phyloP scores from a whole-genome alignment of 345 rosid species.

The Jatropha curcas region DNA sequence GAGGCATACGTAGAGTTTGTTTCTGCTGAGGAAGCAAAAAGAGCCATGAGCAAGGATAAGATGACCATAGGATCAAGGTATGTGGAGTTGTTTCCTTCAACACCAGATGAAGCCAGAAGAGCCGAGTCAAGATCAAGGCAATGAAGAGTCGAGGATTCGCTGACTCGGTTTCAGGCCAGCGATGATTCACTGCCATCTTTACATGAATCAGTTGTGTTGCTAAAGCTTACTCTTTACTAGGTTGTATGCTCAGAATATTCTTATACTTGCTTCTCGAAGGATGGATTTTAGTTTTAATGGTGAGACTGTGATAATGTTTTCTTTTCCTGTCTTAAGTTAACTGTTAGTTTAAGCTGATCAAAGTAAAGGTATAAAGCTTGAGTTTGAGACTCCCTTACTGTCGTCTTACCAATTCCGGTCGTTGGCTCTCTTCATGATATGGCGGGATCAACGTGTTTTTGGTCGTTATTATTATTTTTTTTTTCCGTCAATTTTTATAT shows the following conservation, averaged over 20 bases:
- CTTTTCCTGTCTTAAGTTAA: neutral
- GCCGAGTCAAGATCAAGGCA: slow-evolving; percentile 92
- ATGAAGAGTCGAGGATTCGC: slow-evolving; percentile 30
- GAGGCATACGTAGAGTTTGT: slow-evolving; percentile 87
- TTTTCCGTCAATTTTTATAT: too few relatives aligned
- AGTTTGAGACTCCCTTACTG: too few relatives aligned
- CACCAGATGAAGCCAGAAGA: slow-evolving; percentile 80
- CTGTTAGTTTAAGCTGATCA: too few relatives aligned
- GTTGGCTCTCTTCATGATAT: too few relatives aligned
- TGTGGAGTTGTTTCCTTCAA: slow-evolving; percentile 83
- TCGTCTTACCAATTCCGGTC: too few relatives aligned
- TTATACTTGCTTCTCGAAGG: neutral
- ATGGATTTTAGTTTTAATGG: neutral
- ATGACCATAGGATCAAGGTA: slow-evolving; percentile 86
- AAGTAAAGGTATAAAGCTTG: too few relatives aligned
- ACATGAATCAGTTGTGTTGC: neutral
- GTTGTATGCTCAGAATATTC: slow-evolving; percentile 5
- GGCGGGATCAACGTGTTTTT: too few relatives aligned
- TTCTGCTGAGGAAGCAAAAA: slow-evolving; percentile 73
- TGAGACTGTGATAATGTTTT: neutral
- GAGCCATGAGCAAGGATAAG: slow-evolving; percentile 88
- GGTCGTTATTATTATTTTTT: too few relatives aligned
- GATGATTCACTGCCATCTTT: neutral
- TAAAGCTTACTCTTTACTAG: neutral
- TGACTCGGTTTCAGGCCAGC: neutral